A percentile compares a stretch with the other conserved stretches of the same genome.
phyloP scores from a whole-genome alignment of 768 basidiomycete species.

The Crassisporium funariophilum region DNA sequence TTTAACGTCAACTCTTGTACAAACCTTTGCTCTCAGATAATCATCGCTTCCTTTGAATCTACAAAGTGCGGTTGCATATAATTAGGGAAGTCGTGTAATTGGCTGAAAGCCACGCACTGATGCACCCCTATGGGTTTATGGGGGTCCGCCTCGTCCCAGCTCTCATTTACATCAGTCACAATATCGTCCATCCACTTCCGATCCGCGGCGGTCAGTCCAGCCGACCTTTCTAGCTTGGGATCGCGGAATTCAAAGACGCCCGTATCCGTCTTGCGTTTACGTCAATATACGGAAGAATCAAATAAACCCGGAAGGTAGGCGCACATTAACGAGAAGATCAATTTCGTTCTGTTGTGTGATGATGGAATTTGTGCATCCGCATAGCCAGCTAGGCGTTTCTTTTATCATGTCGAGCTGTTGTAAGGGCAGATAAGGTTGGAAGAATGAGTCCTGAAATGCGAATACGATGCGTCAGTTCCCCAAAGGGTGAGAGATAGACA shows the following conservation, averaged over 20 bases:
- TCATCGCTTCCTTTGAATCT: constrained; percentile 97
- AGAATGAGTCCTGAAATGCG: constrained; percentile 83
- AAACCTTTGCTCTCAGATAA: constrained; percentile 83
- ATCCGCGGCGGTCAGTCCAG: constrained; percentile 87
- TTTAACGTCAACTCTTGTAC: constrained; percentile 2
- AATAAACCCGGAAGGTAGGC: constrained; percentile 15
- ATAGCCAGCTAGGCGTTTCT: constrained; percentile 82
- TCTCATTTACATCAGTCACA: constrained; percentile 81
- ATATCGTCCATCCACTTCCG: constrained; percentile 98
- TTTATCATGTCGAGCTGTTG: constrained; percentile 92
- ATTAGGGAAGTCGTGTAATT: neutral
- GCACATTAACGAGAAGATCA: constrained; percentile 87
- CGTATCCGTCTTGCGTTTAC: constrained; percentile 71
- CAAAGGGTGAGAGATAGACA: too few species aligned
- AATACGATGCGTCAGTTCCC: too few species aligned
- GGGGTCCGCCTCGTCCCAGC: constrained; percentile 71
- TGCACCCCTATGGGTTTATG: constrained; percentile 56
- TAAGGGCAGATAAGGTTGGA: constrained; percentile 95
- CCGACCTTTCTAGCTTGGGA: constrained; percentile 73
- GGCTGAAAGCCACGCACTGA: constrained; percentile 45
- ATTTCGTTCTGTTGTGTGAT: constrained; percentile 92
- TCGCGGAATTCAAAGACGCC: constrained; percentile 87
- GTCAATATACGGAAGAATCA: neutral
- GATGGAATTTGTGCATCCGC: constrained; percentile 95
- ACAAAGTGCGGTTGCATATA: constrained; percentile 1